Conservation (phyloP, 73 alveolate species). For the Breviolum minutum region DNA sequence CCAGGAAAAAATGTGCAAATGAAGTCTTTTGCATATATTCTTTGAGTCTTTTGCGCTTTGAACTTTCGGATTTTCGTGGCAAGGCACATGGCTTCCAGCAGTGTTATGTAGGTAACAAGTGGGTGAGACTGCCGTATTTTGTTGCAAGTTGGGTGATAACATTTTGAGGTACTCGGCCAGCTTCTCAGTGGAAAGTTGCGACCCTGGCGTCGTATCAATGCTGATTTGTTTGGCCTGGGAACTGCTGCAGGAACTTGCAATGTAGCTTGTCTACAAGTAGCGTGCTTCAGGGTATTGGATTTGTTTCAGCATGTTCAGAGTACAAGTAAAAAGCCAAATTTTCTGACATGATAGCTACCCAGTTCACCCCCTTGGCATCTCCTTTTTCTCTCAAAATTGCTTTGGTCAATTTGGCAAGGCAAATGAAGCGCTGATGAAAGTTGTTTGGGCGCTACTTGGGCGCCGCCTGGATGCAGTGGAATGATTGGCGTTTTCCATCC, state of each 20-base stretch:
- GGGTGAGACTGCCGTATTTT: too few species aligned
- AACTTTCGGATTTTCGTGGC: too few species aligned
- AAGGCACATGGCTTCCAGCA: too few species aligned
- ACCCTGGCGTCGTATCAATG: constrained; percentile 77
- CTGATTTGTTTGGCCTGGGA: neutral
- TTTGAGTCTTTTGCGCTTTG: too few species aligned
- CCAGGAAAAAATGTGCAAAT: neutral
- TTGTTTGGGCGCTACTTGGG: constrained; percentile 87
- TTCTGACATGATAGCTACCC: too few species aligned
- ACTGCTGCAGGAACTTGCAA: constrained; percentile 11
- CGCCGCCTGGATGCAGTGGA: constrained; percentile 13
- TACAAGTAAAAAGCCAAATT: too few species aligned
- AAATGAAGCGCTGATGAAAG: constrained; percentile 71
- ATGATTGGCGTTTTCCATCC: neutral
- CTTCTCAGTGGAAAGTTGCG: constrained; percentile 29
- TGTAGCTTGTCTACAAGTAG: neutral
- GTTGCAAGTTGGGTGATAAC: too few species aligned
- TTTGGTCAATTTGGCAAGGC: neutral
- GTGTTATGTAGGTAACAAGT: too few species aligned
- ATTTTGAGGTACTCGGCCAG: neutral
- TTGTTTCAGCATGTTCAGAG: neutral
- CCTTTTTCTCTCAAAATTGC: too few species aligned
- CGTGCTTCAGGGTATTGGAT: neutral
- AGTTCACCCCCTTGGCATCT: too few species aligned
- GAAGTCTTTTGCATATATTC: too few species aligned